A percentile compares a stretch with the other conserved stretches of the same genome.
Conservation (phyloP, 2,329 filamentous ascomycete genomes). For the Fusarium veterinarium region DNA sequence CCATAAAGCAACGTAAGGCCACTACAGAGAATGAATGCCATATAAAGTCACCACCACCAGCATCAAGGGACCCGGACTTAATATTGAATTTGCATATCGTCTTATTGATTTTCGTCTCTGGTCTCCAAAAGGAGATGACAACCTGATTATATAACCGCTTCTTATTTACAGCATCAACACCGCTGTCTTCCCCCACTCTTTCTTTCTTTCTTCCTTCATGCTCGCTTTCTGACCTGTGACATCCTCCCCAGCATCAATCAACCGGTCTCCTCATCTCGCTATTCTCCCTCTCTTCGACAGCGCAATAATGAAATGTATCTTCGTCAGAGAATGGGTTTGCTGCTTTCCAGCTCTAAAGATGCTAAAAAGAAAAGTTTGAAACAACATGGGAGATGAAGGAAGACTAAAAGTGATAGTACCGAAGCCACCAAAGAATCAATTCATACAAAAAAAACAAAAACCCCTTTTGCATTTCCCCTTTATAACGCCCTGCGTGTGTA, state of each 20-base stretch:
- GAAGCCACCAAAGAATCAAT: constrained; percentile 30
- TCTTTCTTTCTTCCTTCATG: constrained; percentile 8
- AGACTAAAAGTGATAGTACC: constrained; percentile 40
- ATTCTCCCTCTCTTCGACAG: not conserved
- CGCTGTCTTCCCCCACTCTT: constrained; percentile 13
- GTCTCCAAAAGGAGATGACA: constrained; percentile 44
- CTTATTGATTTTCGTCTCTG: constrained; percentile 41
- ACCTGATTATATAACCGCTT: constrained; percentile 44
- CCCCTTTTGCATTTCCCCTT: constrained; percentile 45
- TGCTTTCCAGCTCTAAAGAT: constrained; percentile 48
- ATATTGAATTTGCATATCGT: constrained; percentile 32
- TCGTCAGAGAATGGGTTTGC: constrained; percentile 45
- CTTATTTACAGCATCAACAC: constrained; percentile 37
- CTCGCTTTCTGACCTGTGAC: constrained; percentile 11
- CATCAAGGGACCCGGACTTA: not conserved
- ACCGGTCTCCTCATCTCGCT: not conserved
- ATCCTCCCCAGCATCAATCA: constrained; percentile 3
- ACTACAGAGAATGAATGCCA: not conserved
- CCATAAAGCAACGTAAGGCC: not conserved
- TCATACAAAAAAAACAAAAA: constrained; percentile 36
- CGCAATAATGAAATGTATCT: constrained; percentile 41
- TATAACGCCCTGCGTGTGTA: constrained; percentile 51
- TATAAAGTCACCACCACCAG: not conserved
- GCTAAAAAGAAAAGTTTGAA: constrained; percentile 36
- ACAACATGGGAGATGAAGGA: constrained; percentile 38